Evolutionary conservation across 805 yeast genomes (phyloP), one percentile per base, ranked within the genome.

Genomic region (Ascoidea tarda): DNA sequence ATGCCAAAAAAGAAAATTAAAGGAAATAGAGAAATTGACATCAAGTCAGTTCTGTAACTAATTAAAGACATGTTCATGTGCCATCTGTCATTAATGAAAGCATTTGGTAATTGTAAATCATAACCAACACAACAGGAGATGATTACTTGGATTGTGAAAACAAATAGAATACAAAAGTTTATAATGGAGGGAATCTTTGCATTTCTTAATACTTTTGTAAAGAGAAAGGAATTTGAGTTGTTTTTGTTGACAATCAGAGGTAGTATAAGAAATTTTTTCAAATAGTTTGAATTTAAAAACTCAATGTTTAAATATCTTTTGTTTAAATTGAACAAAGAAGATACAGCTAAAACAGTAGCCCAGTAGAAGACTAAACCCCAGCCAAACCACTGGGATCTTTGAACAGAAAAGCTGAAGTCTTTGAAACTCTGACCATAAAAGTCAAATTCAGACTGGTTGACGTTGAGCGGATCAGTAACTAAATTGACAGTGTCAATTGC

Each of bases 1-100:
- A 84, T 82, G 3, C 87, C 87, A 64, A 85, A 81, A 53, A 84
- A 66, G 54, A 77, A 75, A 21, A 79, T 62, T 6, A 74, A 62
- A 0, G 91, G 90, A 54, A 81, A 70, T 49, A 79, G 52, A 52
- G 76, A 77, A 45, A 77, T 64, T 1, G 75, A 64, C 64, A 77
- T 66, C 16, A 78, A 52, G 49, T 76, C 83, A 5, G 77, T 66
- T 64, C 86, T 71, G 62, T 78, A 82, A 47, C 77, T 79, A 16
- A 81, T 38, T 38, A 38, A 38, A 38, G 8, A 2, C 31, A 63
- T 46, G 5, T 56, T 55, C 49, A 59, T 48, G 28, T 54, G 58
- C 45, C 53, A 63, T 21, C 53, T 52, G 1, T 55, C 51, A 6
- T 48, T 53, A 6, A 61, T 50, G 47, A 59, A 62, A 5, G 61